These are phyloP conservation scores for Cercospora sp. DNA, from an alignment of 2,329 filamentous ascomycete genomes.

Conservation along the genomic window DNA sequence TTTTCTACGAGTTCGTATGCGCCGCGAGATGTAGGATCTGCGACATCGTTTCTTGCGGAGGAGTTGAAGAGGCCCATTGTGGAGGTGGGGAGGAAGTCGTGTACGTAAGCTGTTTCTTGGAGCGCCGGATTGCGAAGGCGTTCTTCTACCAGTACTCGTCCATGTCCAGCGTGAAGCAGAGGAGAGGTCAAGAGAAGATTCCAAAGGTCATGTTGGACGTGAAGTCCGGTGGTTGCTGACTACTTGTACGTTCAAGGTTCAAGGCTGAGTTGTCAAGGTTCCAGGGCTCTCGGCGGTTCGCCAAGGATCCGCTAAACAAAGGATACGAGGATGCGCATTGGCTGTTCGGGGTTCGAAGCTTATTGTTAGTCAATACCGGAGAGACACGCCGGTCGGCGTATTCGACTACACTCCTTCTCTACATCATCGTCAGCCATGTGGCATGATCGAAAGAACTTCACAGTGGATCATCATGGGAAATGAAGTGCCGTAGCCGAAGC, in stretches of 20 bases:
- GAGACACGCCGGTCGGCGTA: background rate
- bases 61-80: slow-evolving; percentile 19
- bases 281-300: slow-evolving; percentile 1
- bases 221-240: background rate
- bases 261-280: background rate
- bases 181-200: background rate
- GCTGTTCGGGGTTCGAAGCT: background rate
- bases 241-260: slow-evolving; percentile 1
- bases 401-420: background rate
- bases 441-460: background rate
- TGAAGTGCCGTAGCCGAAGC: background rate
- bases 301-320: slow-evolving; percentile 8
- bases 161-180: background rate
- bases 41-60: slow-evolving; percentile 5
- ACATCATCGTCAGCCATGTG: background rate
- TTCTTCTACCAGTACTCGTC: background rate
- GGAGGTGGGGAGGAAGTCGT: background rate
- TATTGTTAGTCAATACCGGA: slow-evolving; percentile 13
- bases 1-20: slow-evolving; percentile 23
- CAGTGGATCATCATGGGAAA: background rate
- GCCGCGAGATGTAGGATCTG: slow-evolving; percentile 14
- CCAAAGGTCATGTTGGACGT: background rate
- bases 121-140: background rate
- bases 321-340: background rate
- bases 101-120: background rate